Base-by-base conservation (phyloP, 306 rosid genomes). In the Trifolium pratense region DNA sequence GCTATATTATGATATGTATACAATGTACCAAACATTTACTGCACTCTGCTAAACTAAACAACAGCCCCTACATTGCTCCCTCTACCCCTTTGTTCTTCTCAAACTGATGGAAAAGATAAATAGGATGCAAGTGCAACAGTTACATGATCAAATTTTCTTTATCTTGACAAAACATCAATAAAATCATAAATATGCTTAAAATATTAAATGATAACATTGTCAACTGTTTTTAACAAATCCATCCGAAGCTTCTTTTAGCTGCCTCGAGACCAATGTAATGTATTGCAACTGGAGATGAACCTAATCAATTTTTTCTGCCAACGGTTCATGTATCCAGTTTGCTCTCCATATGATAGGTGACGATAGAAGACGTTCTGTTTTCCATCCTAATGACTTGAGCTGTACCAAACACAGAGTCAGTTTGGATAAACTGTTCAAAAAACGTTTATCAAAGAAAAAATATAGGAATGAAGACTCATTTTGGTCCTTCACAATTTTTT, bases 301-400 rank as follows among this genome's bases (percentile, higher is more conserved):
- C 83, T 84, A 93, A 68, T 93, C 98, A 36, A 39, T 62, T 86
- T 89, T 93, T 76, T 80, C 88, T 45, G 74, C 85, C 8, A 61
- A 59, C 12, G 96, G 68, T 76, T 77, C 84, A 67, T 78, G 82
- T 45, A 73, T 83, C 98, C 98, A 93, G 75, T 88, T 84, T 51
- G 97, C 96, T 74, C 86, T 91, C 98, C 98, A 93, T 74, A 80
- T 75, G 68, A 91, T 82, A 37, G 90, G 88, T 1, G 92, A 85
- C 0, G 92, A 85, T 16, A 91, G 87, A 66, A 93, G 92, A 29
- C 98, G 92, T 66, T 89, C 98, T 26, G 94, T 84, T 85, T 91
- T 93, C 98, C 98, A 93, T 26, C 91, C 96, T 26, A 87, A 84
- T 20, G 76, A 70, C 89, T 85, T 89, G 76, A 91, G 85, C 98